phyloP scores from a whole-genome alignment of 2,329 filamentous ascomycete species.

The Cladophialophora yegresii region DNA sequence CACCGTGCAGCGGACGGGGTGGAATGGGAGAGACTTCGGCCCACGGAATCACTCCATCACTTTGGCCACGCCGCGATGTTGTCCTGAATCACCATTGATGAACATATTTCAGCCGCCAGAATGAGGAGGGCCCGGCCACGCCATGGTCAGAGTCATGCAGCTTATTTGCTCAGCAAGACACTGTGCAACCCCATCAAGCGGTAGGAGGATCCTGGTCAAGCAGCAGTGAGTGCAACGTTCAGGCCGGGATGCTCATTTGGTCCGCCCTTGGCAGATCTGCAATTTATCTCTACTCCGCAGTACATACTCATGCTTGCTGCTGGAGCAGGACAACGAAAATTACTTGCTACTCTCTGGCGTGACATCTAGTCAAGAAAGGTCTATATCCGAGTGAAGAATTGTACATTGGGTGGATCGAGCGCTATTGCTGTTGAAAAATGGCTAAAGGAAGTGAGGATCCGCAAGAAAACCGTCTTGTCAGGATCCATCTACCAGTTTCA shows the following conservation, averaged over 20 bases:
- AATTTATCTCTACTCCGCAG: neutral
- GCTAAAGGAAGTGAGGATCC: slow-evolving; percentile 1
- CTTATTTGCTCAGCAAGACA: no score
- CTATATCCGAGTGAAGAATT: slow-evolving; percentile 34
- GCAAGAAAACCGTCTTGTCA: slow-evolving; percentile 1
- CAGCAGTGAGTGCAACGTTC: neutral
- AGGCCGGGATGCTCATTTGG: neutral
- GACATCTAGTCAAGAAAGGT: neutral
- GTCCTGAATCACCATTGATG: neutral
- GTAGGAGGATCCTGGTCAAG: neutral
- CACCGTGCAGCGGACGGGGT: neutral
- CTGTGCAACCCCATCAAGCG: no score
- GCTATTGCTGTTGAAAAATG: slow-evolving; percentile 31
- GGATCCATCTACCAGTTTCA: slow-evolving; percentile 3
- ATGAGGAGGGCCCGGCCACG: neutral
- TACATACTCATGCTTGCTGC: neutral
- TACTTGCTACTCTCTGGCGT: neutral
- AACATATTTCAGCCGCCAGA: neutral
- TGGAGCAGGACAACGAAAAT: neutral
- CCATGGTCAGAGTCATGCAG: neutral
- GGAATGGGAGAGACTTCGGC: neutral
- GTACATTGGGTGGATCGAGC: slow-evolving; percentile 31
- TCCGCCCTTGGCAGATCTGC: neutral
- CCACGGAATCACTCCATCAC: neutral
- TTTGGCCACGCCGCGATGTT: neutral